A percentile compares a stretch with the other conserved stretches of the same genome.
Conservation (phyloP, 495 filamentous ascomycete genomes). For the Sordaria brevicollis region DNA sequence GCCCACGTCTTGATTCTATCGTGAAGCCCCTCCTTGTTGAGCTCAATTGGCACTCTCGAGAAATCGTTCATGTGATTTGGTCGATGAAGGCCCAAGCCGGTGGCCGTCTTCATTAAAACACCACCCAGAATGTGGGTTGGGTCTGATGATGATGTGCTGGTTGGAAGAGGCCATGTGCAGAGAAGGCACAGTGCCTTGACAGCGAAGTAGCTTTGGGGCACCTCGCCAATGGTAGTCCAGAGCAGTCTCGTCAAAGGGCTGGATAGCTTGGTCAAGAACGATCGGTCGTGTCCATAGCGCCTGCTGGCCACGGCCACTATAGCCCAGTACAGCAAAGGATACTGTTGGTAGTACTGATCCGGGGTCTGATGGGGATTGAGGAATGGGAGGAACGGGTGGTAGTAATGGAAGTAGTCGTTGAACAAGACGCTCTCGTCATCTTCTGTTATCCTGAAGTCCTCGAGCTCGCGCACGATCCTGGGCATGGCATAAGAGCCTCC, state of each 20-base stretch:
- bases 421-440: slow-evolving; percentile 69
- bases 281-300: slow-evolving; percentile 55
- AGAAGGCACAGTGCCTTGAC: slow-evolving; percentile 84
- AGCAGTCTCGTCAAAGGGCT: slow-evolving; percentile 63
- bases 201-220: slow-evolving; percentile 79
- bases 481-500: slow-evolving; percentile 43
- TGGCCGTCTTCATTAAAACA: slow-evolving; percentile 87
- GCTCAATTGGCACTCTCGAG: slow-evolving; percentile 67
- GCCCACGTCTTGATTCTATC: slow-evolving; percentile 88
- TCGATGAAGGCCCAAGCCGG: slow-evolving; percentile 81
- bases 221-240: slow-evolving; percentile 72
- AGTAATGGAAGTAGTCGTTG: slow-evolving; percentile 67
- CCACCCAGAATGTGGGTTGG: slow-evolving; percentile 85
- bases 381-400: slow-evolving; percentile 80
- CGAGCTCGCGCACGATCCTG: slow-evolving; percentile 48
- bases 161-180: slow-evolving; percentile 86
- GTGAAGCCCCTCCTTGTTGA: slow-evolving; percentile 74
- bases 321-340: slow-evolving; percentile 76
- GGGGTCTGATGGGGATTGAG: slow-evolving; percentile 60
- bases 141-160: slow-evolving; percentile 74
- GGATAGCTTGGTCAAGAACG: slow-evolving; percentile 58
- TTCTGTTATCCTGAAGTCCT: slow-evolving; percentile 61
- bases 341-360: slow-evolving; percentile 63
- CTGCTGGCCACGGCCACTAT: slow-evolving; percentile 75
- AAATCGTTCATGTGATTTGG: slow-evolving; percentile 89